Evolutionary conservation across 1,284 basidiomycete species (phyloP).

Genomic region (Leccinum griseonigrum): DNA sequence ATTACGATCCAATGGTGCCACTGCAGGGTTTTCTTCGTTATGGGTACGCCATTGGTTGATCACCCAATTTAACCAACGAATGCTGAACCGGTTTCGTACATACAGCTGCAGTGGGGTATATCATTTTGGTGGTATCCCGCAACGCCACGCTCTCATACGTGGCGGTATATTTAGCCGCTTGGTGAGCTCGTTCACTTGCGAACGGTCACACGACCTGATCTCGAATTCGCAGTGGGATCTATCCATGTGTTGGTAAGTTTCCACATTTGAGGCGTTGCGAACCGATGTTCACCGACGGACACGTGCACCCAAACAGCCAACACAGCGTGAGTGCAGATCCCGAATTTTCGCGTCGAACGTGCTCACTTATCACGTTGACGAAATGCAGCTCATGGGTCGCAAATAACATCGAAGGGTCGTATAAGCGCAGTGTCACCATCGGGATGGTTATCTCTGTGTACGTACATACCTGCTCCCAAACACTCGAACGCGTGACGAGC

Average conservation of each 20-base stretch:
- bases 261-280: neutral
- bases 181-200: constrained; percentile 35
- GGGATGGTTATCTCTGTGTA: constrained; percentile 68
- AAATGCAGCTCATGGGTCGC: constrained; percentile 57
- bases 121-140: constrained; percentile 62
- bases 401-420: constrained; percentile 72
- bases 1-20: constrained; percentile 1
- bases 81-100: constrained; percentile 5
- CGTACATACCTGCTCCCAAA: constrained; percentile 21
- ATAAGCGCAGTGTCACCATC: constrained; percentile 72
- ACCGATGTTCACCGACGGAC: neutral
- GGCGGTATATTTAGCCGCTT: constrained; percentile 67
- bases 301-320: constrained; percentile 45
- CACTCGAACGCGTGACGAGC: too few relatives aligned
- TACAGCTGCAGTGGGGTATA: constrained; percentile 55
- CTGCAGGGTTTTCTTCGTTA: constrained; percentile 33
- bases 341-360: neutral
- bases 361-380: neutral
- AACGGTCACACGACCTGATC: constrained; percentile 6
- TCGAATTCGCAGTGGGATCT: constrained; percentile 53
- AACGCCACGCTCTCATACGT: constrained; percentile 66
- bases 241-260: constrained; percentile 62
- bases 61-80: neutral
- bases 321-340: constrained; percentile 45
- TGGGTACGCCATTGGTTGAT: constrained; percentile 34